These are phyloP conservation scores for Colletotrichum sp. DNA, from an alignment of 2,329 filamentous ascomycete genomes.

Conservation along the genomic window DNA sequence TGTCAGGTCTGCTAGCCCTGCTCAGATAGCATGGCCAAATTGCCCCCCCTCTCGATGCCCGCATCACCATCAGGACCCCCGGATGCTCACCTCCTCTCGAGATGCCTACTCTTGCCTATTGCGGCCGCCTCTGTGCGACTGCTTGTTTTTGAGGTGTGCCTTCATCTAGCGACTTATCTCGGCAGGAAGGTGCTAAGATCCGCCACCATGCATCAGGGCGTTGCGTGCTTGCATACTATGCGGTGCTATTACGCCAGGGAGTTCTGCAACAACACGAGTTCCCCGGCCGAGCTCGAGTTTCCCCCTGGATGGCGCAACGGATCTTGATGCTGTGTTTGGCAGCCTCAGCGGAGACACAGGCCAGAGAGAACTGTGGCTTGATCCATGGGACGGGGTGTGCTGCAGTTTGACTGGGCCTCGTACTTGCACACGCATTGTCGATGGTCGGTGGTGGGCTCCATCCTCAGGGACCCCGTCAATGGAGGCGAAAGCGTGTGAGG, in stretches of 20 bases:
- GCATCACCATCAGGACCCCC: background rate
- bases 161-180: background rate
- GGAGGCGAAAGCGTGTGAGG: background rate
- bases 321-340: background rate
- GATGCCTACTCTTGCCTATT: slow-evolving; percentile 1
- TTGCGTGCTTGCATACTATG: background rate
- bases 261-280: slow-evolving; percentile 2
- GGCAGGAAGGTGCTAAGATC: slow-evolving; percentile 3
- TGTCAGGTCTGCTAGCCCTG: background rate
- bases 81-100: background rate
- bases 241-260: background rate
- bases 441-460: background rate
- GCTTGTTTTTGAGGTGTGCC: background rate
- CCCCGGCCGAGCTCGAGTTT: background rate
- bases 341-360: background rate
- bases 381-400: background rate
- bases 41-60: background rate
- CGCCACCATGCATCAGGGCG: slow-evolving; percentile 13
- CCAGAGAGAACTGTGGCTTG: background rate
- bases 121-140: background rate
- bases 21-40: background rate
- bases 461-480: background rate
- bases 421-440: background rate
- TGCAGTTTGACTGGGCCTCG: background rate
- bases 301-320: slow-evolving; percentile 9